These are phyloP conservation scores for Daldinia grandis DNA, from an alignment of 495 filamentous ascomycete species.

Conservation along the genomic window DNA sequence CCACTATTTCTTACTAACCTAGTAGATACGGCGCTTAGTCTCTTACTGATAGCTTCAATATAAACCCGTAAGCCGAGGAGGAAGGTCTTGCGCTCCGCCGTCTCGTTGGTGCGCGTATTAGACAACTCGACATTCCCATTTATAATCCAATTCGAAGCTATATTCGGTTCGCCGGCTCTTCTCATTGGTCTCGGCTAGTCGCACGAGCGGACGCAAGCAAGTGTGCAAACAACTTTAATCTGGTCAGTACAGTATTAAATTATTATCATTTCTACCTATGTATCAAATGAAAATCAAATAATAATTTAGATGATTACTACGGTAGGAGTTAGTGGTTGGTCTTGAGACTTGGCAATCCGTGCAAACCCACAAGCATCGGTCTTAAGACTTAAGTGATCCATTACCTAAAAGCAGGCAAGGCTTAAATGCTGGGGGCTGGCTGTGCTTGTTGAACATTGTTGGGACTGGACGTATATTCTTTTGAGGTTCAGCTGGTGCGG, in stretches of 20 bases:
- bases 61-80: conserved; percentile 9
- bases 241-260: not conserved
- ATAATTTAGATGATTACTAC: not conserved
- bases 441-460: not conserved
- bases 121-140: not conserved
- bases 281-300: not conserved
- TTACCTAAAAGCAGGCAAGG: conserved; percentile 29
- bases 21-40: conserved; percentile 4
- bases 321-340: not conserved
- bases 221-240: conserved; percentile 24
- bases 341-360: conserved; percentile 5
- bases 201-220: conserved; percentile 22
- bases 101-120: conserved; percentile 28
- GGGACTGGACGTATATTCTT: not conserved
- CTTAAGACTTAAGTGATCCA: not conserved
- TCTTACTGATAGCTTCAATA: conserved; percentile 7
- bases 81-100: not conserved
- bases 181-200: conserved; percentile 31
- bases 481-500: conserved; percentile 31
- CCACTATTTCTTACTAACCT: conserved; percentile 17
- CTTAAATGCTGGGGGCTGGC: conserved; percentile 18
- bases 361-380: conserved; percentile 25
- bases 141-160: conserved; percentile 10
- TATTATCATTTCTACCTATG: no score
- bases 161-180: conserved; percentile 25